Percentiles rank a stretch among this genome's conserved stretches.
phyloP scores from a whole-genome alignment of 148 eudicot species.

The Rhododendron henanense region DNA sequence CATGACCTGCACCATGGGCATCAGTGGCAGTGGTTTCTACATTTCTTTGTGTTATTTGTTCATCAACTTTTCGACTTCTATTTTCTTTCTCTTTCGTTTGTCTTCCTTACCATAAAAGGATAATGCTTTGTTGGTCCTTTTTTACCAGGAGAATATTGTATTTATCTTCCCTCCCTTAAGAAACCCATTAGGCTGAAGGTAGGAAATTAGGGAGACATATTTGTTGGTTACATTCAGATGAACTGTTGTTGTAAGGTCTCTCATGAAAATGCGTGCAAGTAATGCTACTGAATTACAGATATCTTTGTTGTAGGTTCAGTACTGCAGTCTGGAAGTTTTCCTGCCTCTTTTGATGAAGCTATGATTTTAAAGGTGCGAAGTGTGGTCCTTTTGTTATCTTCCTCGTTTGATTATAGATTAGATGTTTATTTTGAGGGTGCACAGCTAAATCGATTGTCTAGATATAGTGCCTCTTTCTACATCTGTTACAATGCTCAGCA shows the following conservation, averaged over 20 bases:
- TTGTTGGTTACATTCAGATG: not conserved
- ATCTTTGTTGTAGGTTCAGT: slow-evolving; percentile 43
- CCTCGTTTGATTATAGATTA: not conserved
- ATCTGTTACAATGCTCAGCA: not conserved
- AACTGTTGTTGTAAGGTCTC: not conserved
- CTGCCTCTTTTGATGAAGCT: slow-evolving; percentile 44
- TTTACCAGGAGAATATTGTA: not conserved
- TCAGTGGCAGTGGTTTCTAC: not conserved
- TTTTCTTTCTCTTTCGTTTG: not conserved
- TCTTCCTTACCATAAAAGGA: not conserved
- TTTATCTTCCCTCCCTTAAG: not conserved
- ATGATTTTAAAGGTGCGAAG: slow-evolving; percentile 48
- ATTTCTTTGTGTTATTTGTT: not conserved
- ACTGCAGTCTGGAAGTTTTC: slow-evolving; percentile 36
- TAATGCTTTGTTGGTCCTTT: not conserved
- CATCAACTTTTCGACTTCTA: not conserved
- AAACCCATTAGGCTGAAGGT: not conserved
- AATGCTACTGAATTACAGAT: not conserved
- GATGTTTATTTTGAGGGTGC: not conserved
- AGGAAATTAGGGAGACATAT: not conserved
- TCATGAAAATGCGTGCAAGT: not conserved
- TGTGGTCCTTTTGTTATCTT: slow-evolving; percentile 1
- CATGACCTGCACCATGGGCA: not conserved
- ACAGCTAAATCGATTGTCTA: not conserved
- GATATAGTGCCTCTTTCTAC: not conserved